phyloP scores from a whole-genome alignment of 2,329 filamentous ascomycete genomes.

The Trichoderma sp. region DNA sequence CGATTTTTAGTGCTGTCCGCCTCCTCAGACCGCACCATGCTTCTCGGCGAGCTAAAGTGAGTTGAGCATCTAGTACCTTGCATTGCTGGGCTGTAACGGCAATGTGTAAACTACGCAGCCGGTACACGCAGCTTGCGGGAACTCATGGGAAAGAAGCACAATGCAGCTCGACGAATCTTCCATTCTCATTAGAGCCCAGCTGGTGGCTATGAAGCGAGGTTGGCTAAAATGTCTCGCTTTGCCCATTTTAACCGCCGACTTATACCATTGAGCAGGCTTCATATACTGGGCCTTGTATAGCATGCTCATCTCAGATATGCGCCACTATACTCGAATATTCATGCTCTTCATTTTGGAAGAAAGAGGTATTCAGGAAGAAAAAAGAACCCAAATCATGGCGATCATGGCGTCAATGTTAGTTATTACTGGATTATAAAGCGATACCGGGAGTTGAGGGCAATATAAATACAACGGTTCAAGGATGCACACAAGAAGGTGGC shows the following conservation, averaged over 20 bases:
- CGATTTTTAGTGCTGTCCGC: slow-evolving; percentile 70
- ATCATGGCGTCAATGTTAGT: background rate
- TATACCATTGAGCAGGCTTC: background rate
- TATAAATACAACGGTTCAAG: background rate
- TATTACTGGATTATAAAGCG: background rate
- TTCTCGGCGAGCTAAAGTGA: slow-evolving; percentile 72
- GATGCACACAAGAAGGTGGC: background rate
- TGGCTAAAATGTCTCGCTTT: background rate
- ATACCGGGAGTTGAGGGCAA: slow-evolving; percentile 1
- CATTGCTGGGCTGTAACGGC: background rate
- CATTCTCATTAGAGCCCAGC: background rate
- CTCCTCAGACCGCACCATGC: slow-evolving; percentile 82
- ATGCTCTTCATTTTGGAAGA: background rate
- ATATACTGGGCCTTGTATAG: background rate
- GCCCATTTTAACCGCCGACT: background rate
- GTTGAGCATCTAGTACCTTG: background rate
- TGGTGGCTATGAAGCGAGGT: background rate
- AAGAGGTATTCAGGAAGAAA: background rate
- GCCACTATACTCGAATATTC: background rate
- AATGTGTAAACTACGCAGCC: background rate
- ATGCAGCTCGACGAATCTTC: background rate
- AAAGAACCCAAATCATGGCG: background rate
- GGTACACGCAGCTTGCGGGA: background rate
- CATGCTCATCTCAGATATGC: background rate
- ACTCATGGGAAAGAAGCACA: background rate